These are phyloP conservation scores for Pseudogymnoascus sp. DNA, from an alignment of 2,329 filamentous ascomycete species.

Conservation along the genomic window DNA sequence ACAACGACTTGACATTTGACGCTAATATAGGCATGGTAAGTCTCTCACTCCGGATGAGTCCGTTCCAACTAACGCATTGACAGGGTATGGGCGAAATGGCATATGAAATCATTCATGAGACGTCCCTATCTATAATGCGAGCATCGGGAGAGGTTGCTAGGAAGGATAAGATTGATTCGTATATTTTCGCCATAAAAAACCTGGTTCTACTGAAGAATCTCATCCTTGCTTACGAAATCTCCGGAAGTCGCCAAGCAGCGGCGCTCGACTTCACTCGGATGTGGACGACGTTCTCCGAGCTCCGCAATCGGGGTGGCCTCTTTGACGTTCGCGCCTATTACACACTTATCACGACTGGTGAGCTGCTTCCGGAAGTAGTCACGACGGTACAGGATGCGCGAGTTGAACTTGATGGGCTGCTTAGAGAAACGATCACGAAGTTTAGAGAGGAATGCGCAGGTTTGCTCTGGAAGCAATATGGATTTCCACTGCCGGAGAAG, in stretches of 20 bases:
- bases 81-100: constrained; percentile 47
- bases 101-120: constrained; percentile 82
- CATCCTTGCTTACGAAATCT: constrained; percentile 92
- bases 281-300: constrained; percentile 52
- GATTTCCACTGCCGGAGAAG: constrained; percentile 28
- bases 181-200: constrained; percentile 92
- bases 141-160: constrained; percentile 68
- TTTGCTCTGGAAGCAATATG: constrained; percentile 39
- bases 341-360: constrained; percentile 36
- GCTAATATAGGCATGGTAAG: constrained; percentile 17
- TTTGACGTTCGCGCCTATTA: constrained; percentile 42
- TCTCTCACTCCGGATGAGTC: background rate
- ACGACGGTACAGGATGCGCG: constrained; percentile 48
- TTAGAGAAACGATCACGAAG: constrained; percentile 54
- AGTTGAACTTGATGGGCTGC: constrained; percentile 56
- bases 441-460: constrained; percentile 55
- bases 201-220: constrained; percentile 92
- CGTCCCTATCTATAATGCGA: constrained; percentile 72
- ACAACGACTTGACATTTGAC: constrained; percentile 11
- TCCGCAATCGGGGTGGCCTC: constrained; percentile 40
- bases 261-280: constrained; percentile 58
- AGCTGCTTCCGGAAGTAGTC: constrained; percentile 31
- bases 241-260: constrained; percentile 47
- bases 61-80: constrained; percentile 12
- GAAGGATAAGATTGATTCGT: constrained; percentile 67